Conservation (phyloP, 148 eudicot genomes). For the Rhododendron mucronatum region DNA sequence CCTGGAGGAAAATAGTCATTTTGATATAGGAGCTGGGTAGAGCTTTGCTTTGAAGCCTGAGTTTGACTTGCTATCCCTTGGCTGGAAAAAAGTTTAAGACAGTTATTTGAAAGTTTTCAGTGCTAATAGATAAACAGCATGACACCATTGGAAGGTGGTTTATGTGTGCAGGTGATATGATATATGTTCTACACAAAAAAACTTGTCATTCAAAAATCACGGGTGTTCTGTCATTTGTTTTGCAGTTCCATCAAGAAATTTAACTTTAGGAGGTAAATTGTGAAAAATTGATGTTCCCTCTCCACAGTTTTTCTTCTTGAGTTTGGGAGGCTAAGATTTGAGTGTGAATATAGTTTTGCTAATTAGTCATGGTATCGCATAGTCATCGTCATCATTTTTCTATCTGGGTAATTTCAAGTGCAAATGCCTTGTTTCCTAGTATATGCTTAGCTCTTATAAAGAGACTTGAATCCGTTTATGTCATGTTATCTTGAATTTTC, state of each 20-base stretch:
- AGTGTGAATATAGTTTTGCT: background rate
- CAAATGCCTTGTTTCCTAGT: background rate
- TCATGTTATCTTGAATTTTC: background rate
- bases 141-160: background rate
- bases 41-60: background rate
- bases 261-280: background rate
- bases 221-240: background rate
- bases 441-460: background rate
- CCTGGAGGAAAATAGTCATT: background rate
- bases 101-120: background rate
- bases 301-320: background rate
- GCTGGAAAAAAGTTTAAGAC: background rate
- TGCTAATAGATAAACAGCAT: background rate
- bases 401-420: background rate
- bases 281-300: background rate
- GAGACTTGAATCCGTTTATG: background rate
- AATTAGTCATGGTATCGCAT: background rate
- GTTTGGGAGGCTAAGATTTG: background rate
- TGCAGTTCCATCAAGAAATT: background rate
- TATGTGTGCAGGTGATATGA: background rate
- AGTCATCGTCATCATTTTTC: background rate
- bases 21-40: background rate
- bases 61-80: background rate
- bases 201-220: background rate
- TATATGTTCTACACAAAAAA: background rate